Base-by-base conservation (phyloP, 768 basidiomycete genomes). In the Paxillus ammoniavirescens region DNA sequence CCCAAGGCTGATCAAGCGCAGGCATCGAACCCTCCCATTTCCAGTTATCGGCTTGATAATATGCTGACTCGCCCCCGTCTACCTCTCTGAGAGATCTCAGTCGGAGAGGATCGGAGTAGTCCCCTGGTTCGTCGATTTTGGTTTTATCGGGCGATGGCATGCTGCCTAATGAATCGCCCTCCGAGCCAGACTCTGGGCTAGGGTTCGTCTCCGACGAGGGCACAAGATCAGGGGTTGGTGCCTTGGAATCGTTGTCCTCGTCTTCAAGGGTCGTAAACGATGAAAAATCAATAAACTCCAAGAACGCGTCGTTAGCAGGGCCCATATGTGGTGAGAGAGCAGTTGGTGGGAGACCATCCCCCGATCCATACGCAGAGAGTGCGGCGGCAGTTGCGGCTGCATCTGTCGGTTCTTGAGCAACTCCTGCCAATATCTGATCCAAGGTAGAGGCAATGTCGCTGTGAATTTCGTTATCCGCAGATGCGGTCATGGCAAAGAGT, bases 1-100 rank as follows among this genome's bases (percentile, higher is more conserved):
- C 86, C 89, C 89, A 91, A 21, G 86, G 77, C 64, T 81, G 83
- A 6, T 90, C 89, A 57, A 77, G 64, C 41, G 79, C 71, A 55
- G 77, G 71, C 87, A 91, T 89, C 35, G 76, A 65, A 58, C 80
- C 77, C 50, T 89, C 89, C 82, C 82, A 91, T 71, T 87, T 90
- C 84, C 84, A 91, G 40, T 78, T 78, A 33, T 61, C 58, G 17
- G 61, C 31, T 56, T 75, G 71, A 71, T 82, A 90, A 65, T 85
- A 89, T 44, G 84, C 77, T 15, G 82, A 80, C 72, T 89, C 87
- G 48, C 88, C 87, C 40, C 86, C 86, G 61, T 89, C 86, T 35
- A 91, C 82, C 67, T 87, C 87, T 64, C 82, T 81, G 74, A 81
- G 83, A 49, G 79, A 67, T 43, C 82, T 82, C 36, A 87, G 69